Conservation (phyloP, 2,329 filamentous ascomycete species). For the Colletotrichum kahawae region DNA sequence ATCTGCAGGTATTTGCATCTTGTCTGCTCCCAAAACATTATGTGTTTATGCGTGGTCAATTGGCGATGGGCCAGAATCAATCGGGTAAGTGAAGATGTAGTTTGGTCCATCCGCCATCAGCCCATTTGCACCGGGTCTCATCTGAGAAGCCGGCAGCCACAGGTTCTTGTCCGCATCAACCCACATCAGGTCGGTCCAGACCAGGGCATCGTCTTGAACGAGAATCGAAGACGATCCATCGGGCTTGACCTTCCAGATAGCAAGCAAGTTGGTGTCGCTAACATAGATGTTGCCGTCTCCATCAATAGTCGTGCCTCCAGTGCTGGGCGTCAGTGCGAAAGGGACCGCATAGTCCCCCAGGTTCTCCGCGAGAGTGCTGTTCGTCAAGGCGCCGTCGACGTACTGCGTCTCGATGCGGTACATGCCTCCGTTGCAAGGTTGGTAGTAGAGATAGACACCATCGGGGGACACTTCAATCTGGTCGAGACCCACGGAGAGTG, state of each 20-base stretch:
- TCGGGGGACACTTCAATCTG: neutral
- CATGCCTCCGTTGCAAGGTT: conserved; percentile 7
- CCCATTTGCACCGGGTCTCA: neutral
- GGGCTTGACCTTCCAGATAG: neutral
- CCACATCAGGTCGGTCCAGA: conserved; percentile 6
- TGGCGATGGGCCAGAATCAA: neutral
- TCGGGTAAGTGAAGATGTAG: neutral
- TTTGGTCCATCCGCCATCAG: neutral
- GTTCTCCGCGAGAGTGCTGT: neutral
- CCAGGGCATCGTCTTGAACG: neutral
- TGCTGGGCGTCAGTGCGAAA: neutral
- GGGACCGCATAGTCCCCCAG: neutral
- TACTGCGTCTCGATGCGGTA: neutral
- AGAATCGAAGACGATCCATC: neutral
- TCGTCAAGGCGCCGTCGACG: neutral
- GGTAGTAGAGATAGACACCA: conserved; percentile 1
- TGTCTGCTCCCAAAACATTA: rapidly evolving
- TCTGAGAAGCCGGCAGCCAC: conserved; percentile 3
- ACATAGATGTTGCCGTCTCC: neutral
- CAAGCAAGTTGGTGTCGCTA: neutral
- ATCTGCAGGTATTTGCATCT: neutral
- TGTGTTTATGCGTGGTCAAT: neutral
- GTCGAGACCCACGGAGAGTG: neutral
- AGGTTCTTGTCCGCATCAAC: neutral
- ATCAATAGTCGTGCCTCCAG: neutral